Evolutionary conservation across 2,329 filamentous ascomycete genomes (phyloP).

Genomic region (Colletotrichum eremochloae): DNA sequence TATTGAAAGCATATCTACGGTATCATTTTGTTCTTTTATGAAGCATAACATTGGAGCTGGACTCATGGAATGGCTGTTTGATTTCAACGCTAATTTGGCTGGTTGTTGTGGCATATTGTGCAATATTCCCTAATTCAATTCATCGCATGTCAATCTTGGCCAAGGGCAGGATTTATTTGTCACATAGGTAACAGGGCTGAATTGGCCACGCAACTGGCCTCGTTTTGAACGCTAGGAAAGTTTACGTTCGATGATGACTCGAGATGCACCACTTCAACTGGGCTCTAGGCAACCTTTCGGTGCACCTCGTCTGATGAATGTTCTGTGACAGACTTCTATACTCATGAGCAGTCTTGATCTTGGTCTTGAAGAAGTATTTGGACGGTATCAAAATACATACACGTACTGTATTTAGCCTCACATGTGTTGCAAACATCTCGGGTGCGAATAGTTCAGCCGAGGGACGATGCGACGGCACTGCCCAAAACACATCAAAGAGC

Average conservation of each 20-base stretch:
- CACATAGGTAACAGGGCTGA: background rate
- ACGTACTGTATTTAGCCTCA: background rate
- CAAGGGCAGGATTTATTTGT: background rate
- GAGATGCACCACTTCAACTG: background rate
- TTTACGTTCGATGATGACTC: background rate
- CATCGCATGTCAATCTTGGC: too few species aligned
- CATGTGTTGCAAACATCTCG: background rate
- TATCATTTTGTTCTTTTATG: background rate
- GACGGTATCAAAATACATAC: background rate
- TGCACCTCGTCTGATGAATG: background rate
- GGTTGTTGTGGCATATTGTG: too few species aligned
- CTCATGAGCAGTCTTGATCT: background rate
- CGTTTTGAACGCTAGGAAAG: background rate
- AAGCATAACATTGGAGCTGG: background rate
- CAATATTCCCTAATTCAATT: background rate
- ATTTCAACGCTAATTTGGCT: too few species aligned
- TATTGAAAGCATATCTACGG: background rate
- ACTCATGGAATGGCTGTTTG: background rate
- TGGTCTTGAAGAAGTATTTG: fast-evolving
- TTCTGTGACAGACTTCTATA: too few species aligned
- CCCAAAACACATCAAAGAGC: background rate
- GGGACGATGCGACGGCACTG: too few species aligned
- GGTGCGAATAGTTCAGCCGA: too few species aligned
- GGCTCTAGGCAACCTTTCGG: background rate
- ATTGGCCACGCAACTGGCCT: background rate